Base-by-base conservation (phyloP, 139 green algal species). In the Chlorella sorokiniana region DNA sequence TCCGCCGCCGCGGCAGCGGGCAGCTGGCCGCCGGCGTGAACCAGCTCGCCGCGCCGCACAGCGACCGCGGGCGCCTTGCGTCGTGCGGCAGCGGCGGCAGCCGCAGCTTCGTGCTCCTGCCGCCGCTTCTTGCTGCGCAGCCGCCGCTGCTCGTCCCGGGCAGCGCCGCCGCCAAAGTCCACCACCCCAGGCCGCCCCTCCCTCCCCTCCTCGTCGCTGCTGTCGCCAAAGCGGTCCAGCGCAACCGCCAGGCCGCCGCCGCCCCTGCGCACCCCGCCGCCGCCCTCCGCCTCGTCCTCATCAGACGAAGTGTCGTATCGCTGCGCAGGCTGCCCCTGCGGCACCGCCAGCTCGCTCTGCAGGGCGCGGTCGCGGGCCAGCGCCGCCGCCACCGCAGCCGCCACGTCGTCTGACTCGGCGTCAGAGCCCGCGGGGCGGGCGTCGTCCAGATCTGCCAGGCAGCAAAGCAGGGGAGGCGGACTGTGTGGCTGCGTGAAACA, bases 401-500 rank as follows among this genome's bases (percentile, higher is more conserved):
- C 10, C 10, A 86, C 70, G 16, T 87, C 83, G 2, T 52, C 76
- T 18, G 40, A 23, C 16, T 87, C 83, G 25, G 64, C 76, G 10
- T 84, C 83, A n/a, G 48, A 71, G 42, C 56, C 62, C 2, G 61
- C 52, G 25, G 59, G 65, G 23, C 22, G 65, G 5, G 83, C 59
- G 9, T 88, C 79, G 37, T 88, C 84, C 40, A 78, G 42, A 8
- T 88, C 84, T 83, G 78, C 77, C 45, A 10, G 35, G 41, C 8
- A 62, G 41, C 40, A n/a, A 27, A 1, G 1, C 7, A 25, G 8
- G 68, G 6, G 22, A 31, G 44, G n/a, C 8, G 6, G 31, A 27
- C 29, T 7, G 37, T 42, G 10, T 63, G 56, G 40, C 3, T 38
- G 68, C 22, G 6, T 7, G 33, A 25, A 11, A 29, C 61, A n/a